These are phyloP conservation scores for Lizanozyma gosingica DNA, from an alignment of 1,139 yeast species.

Conservation along the genomic window DNA sequence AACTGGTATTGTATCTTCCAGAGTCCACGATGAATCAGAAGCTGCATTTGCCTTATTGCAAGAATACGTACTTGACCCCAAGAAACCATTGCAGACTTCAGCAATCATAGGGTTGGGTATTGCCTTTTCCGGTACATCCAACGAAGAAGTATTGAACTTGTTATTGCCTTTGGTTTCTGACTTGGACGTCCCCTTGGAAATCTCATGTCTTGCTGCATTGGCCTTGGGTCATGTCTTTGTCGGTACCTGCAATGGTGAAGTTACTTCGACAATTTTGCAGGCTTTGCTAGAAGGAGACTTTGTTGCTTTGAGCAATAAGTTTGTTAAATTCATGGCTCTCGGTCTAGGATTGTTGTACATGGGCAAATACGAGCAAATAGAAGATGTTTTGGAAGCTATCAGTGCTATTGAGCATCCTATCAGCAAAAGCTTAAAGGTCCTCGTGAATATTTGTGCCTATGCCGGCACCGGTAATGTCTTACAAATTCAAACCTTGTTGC, in stretches of 20 bases:
- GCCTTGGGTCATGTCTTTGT: slow-evolving; percentile 93
- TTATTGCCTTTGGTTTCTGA: slow-evolving; percentile 86
- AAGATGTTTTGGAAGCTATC: slow-evolving; percentile 88
- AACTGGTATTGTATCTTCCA: slow-evolving; percentile 88
- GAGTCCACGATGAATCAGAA: slow-evolving; percentile 93
- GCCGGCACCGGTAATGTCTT: slow-evolving; percentile 98
- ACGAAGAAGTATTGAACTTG: slow-evolving; percentile 72
- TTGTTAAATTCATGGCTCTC: slow-evolving; percentile 83
- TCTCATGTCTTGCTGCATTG: slow-evolving; percentile 79
- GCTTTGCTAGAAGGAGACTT: slow-evolving; percentile 81
- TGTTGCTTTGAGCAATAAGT: slow-evolving; percentile 70
- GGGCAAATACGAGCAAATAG: slow-evolving; percentile 93
- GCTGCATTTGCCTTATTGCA: slow-evolving; percentile 81
- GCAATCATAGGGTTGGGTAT: slow-evolving; percentile 89
- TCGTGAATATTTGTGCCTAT: slow-evolving; percentile 89
- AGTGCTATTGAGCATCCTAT: slow-evolving; percentile 95
- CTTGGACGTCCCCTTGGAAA: slow-evolving; percentile 63
- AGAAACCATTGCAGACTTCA: slow-evolving; percentile 56
- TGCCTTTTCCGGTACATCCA: slow-evolving; percentile 91
- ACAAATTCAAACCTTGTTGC: slow-evolving; percentile 84
- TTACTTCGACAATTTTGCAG: slow-evolving; percentile 83
- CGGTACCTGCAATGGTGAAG: slow-evolving; percentile 93
- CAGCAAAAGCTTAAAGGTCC: slow-evolving; percentile 78
- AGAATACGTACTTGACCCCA: slow-evolving; percentile 57
- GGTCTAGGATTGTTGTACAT: slow-evolving; percentile 88